Percentiles rank a stretch among this genome's conserved stretches.
phyloP scores from a whole-genome alignment of 495 filamentous ascomycete species.

The Niebla homalea region DNA sequence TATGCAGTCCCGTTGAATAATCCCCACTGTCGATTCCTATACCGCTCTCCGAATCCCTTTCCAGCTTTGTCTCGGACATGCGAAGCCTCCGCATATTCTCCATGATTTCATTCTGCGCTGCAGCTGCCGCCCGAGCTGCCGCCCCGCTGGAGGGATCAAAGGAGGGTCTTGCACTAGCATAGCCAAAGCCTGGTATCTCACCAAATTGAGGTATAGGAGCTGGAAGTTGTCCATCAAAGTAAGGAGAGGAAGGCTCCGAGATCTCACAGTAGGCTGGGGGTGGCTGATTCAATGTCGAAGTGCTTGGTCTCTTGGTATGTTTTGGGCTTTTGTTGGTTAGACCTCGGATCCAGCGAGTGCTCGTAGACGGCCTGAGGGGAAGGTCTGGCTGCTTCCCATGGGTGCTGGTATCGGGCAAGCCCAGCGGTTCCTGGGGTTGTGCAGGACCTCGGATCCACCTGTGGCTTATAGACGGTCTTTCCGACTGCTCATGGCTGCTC shows the following conservation, averaged over 20 bases:
- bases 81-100: conserved; percentile 24
- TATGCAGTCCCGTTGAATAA: conserved; percentile 27
- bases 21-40: conserved; percentile 54
- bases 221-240: background rate
- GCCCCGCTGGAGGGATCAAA: conserved; percentile 43
- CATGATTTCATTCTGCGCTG: conserved; percentile 50
- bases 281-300: background rate
- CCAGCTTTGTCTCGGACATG: conserved; percentile 22
- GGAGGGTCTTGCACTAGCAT: conserved; percentile 29
- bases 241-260: background rate
- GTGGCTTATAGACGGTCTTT: background rate
- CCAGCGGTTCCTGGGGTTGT: background rate
- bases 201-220: conserved; percentile 2
- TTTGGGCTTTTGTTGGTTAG: conserved; percentile 4
- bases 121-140: conserved; percentile 56
- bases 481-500: background rate
- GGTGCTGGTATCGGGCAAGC: too few relatives aligned
- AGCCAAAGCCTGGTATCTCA: conserved; percentile 5
- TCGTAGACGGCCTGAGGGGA: too few relatives aligned
- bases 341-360: conserved; percentile 10
- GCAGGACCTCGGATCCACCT: background rate
- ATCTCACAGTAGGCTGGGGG: background rate
- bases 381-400: too few relatives aligned
- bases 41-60: conserved; percentile 59
- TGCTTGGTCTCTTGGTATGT: background rate